Evolutionary conservation across 345 rosid genomes (phyloP).

Genomic region (Cardiospermum halicacabum): DNA sequence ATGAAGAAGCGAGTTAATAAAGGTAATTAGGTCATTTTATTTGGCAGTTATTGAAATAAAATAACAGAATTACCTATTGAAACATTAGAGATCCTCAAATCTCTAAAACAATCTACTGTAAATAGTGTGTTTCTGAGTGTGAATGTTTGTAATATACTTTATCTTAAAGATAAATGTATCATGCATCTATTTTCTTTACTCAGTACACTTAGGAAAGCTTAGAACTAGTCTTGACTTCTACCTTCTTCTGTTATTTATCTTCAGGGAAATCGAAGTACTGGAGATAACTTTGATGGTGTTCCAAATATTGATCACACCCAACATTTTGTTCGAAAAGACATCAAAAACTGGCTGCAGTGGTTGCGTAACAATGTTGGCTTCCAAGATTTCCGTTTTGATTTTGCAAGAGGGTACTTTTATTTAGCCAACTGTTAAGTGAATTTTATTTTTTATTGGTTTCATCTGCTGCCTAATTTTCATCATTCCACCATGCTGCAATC

Average conservation of each 20-base stretch:
- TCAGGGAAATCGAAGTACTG: conserved; percentile 82
- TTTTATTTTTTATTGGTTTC: conserved; percentile 1
- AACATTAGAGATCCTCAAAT: too few species aligned
- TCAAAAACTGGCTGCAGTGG: conserved; percentile 73
- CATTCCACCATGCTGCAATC: conserved; percentile 14
- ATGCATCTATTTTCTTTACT: neutral
- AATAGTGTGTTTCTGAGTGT: too few species aligned
- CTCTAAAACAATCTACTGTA: too few species aligned
- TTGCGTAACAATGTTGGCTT: conserved; percentile 56
- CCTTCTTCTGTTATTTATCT: conserved; percentile 2
- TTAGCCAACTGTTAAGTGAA: neutral
- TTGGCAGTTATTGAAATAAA: too few species aligned
- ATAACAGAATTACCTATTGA: too few species aligned
- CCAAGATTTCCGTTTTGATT: conserved; percentile 93
- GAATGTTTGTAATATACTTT: too few species aligned
- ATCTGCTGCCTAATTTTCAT: neutral
- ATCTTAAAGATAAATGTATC: too few species aligned
- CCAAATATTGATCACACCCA: conserved; percentile 93
- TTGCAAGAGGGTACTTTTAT: conserved; percentile 66
- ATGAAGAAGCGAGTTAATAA: too few species aligned
- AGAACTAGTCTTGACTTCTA: conserved; percentile 8
- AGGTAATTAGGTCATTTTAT: too few species aligned
- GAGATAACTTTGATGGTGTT: conserved; percentile 88
- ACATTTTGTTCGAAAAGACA: conserved; percentile 83
- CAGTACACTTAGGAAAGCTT: neutral